Base-by-base conservation (phyloP, 78 protist genomes). In the slime mould (Dictyostelium discoideum) region DNA sequence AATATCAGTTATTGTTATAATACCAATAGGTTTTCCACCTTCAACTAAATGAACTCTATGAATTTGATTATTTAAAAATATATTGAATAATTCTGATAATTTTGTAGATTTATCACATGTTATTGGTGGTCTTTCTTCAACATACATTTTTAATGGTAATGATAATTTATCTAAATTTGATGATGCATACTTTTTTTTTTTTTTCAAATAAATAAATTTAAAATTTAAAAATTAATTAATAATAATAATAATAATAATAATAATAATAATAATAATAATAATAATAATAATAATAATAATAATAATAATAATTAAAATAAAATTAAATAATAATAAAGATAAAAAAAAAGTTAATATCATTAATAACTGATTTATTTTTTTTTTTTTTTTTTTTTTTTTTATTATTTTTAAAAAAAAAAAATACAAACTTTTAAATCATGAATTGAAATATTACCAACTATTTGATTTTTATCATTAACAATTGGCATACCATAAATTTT, bases 401-500 rank as follows among this genome's bases (percentile, higher is more conserved):
- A 46, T 46, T 46, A 6, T 46, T 46, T 6, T 46, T 46, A 10
- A 46, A 1, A 6, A 6, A 10, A 9, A 6, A 9, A 9, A 9
- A 69, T 69, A 69, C 77, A 18, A 39, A 44, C 86, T 10, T 78
- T 57, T 5, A 90, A 48, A 69, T 90, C 95, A 24, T 81, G 83
- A 50, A 90, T 82, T 22, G 95, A 90, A 20, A 90, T 73, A 54
- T 90, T 90, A 44, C 95, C 95, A 54, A 90, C 88, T 48, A 90
- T 72, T 18, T 26, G 63, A 40, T 72, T 29, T 3, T 72, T 22
- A 6, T 90, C 84, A 73, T 82, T 54, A 5, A 90, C 67, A 72
- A 90, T 73, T 73, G 95, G 95, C 95, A 90, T 90, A 69, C 95
- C 95, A 90, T 90, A 90, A 7, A 90, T 90, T 46, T 90, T 90